Conservation (phyloP, 164 flowering plant genomes). For the Vitis vinifera region DNA sequence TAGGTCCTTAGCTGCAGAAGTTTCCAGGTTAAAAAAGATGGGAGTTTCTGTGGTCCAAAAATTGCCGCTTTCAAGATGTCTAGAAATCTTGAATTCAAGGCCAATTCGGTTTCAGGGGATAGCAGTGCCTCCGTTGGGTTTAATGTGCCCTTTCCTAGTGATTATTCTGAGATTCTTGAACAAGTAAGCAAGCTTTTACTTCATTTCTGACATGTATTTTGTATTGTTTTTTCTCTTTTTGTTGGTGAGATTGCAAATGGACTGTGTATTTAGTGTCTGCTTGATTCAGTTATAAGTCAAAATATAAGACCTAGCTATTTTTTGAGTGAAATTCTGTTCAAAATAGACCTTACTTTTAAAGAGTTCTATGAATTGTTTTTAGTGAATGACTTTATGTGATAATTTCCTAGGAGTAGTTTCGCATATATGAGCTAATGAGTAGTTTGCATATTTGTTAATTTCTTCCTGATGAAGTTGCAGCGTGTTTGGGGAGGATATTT, state of each 20-base stretch:
- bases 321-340: no score
- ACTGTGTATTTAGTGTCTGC: background rate
- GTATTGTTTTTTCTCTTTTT: background rate
- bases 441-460: no score
- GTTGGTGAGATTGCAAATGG: background rate
- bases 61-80: conserved; percentile 2
- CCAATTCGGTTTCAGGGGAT: conserved; percentile 31
- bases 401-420: no score
- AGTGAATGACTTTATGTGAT: no score
- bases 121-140: conserved; percentile 28
- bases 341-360: no score
- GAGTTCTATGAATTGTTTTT: no score
- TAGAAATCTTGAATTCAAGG: conserved; percentile 16
- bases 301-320: no score
- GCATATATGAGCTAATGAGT: no score
- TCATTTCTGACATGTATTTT: background rate
- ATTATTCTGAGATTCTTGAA: conserved; percentile 69
- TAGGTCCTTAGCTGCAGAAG: conserved; percentile 16
- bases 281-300: no score
- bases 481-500: no score
- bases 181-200: conserved; percentile 44
- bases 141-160: conserved; percentile 67
- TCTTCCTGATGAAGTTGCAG: no score
- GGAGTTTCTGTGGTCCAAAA: conserved; percentile 4
- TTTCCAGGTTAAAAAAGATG: conserved; percentile 9